phyloP scores from a whole-genome alignment of 1,284 basidiomycete genomes.

The Heterobasidion occidentale region DNA sequence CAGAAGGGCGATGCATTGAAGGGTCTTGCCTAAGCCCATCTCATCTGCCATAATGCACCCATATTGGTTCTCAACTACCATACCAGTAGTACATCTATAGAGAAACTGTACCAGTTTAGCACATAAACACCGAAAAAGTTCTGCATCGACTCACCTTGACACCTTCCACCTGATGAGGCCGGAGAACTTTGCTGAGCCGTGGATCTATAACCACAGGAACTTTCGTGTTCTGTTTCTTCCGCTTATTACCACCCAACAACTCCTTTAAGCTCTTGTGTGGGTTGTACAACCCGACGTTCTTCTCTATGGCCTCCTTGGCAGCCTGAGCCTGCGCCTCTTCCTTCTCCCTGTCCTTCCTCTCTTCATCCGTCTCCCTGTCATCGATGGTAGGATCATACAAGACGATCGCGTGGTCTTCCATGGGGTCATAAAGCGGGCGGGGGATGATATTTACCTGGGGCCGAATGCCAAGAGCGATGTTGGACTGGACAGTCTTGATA shows the following conservation, averaged over 20 bases:
- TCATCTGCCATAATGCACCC: constrained; percentile 99
- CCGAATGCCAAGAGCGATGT: constrained; percentile 81
- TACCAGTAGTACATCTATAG: constrained; percentile 91
- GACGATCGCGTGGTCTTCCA: constrained; percentile 97
- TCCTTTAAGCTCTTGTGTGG: constrained; percentile 89
- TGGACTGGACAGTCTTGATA: constrained; percentile 58
- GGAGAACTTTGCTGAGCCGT: constrained; percentile 75
- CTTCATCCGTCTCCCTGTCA: constrained; percentile 81
- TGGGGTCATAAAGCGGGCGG: constrained; percentile 90
- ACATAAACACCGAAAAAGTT: constrained; percentile 3
- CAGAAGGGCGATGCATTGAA: constrained; percentile 94
- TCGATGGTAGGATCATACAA: constrained; percentile 97
- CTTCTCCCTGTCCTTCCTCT: constrained; percentile 61
- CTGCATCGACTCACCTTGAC: constrained; percentile 68
- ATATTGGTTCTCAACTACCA: constrained; percentile 87
- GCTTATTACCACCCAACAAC: constrained; percentile 72
- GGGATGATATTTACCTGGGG: constrained; percentile 81
- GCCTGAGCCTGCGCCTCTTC: constrained; percentile 61
- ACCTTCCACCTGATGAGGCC: constrained; percentile 97
- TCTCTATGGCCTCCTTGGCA: constrained; percentile 58
- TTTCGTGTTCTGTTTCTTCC: constrained; percentile 65
- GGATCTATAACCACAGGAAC: constrained; percentile 98
- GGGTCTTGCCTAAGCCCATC: constrained; percentile 95
- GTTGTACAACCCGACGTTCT: constrained; percentile 66
- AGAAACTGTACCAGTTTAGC: constrained; percentile 58